Evolutionary conservation across 2,329 filamentous ascomycete genomes (phyloP).

Genomic region (Apiospora pterosperma): DNA sequence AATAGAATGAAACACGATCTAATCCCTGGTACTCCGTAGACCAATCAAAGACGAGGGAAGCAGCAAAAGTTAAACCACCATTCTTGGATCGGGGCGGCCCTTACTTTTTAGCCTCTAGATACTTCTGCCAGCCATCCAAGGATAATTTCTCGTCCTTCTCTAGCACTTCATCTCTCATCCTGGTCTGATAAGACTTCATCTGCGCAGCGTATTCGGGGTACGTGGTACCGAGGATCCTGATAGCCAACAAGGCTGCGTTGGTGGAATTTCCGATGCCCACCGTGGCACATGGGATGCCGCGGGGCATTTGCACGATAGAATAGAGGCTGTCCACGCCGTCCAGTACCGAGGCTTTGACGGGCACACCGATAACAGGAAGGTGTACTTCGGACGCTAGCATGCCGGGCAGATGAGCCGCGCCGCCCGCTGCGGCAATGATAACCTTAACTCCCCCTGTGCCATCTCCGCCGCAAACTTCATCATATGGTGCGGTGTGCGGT

Average conservation of each 20-base stretch:
- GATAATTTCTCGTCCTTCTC: slow-evolving; percentile 57
- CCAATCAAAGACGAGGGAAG: neutral
- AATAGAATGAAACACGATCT: neutral
- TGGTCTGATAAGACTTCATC: slow-evolving; percentile 58
- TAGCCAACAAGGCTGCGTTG: slow-evolving; percentile 71
- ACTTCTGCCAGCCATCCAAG: slow-evolving; percentile 53
- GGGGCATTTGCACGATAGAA: slow-evolving; percentile 76
- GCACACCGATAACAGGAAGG: slow-evolving; percentile 74
- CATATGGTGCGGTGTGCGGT: slow-evolving; percentile 71
- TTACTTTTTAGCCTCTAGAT: slow-evolving; percentile 35
- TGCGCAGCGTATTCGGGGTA: slow-evolving; percentile 53
- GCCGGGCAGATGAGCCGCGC: slow-evolving; percentile 71
- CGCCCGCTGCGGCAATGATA: slow-evolving; percentile 73
- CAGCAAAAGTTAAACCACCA: neutral
- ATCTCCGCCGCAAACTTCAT: slow-evolving; percentile 62
- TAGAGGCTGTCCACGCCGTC: slow-evolving; percentile 70
- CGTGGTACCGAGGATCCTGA: slow-evolving; percentile 60
- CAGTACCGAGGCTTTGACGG: slow-evolving; percentile 69
- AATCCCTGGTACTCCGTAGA: neutral
- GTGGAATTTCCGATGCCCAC: slow-evolving; percentile 79
- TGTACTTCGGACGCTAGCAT: slow-evolving; percentile 70
- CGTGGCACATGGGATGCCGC: slow-evolving; percentile 69
- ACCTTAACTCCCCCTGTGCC: slow-evolving; percentile 65
- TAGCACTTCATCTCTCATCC: slow-evolving; percentile 61
- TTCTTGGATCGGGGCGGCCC: neutral